Base-by-base conservation (phyloP, 2,329 filamentous ascomycete species). In the Alternaria alternata region DNA sequence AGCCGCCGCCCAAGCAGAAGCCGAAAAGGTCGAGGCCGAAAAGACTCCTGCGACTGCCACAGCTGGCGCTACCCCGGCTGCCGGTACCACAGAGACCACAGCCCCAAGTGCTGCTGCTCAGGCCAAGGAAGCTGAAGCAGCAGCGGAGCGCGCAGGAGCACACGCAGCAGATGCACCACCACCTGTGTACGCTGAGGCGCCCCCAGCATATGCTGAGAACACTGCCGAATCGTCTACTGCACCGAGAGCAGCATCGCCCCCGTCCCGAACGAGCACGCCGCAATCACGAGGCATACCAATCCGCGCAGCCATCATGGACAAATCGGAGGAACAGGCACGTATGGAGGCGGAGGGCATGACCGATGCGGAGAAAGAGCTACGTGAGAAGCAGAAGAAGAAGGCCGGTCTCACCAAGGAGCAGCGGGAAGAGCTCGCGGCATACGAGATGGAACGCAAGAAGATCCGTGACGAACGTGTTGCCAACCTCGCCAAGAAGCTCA, bases 391-490 rank as follows among this genome's bases (percentile, higher is more conserved):
- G 78, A 95, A 96, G 86, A 96, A 94, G 83, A 96, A 95, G 85
- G 89, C 87, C 11, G 91, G 90, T 0, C 81, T 99, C 58, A 89
- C 88, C 61, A 96, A 95, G 81, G 95, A 98, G 79, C 95, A 99
- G 81, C 89, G 92, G 32, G 95, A 98, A 73, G 92, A 97, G 75
- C 85, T 99, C 32, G 89, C 89, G 4, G 94, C 92, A 3, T 94
- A 93, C 73, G 95, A 99, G 76, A 85, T 88, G 67, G 94, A 99
- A 83, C 89, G 95, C 22, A 88, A 89, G 62, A 87, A 86, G 68
- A 88, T 96, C 64, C 91, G 95, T 43, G 89, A 97, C 75, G 93
- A 99, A 80, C 92, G 95, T 62, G 92, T 99, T 26, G 88, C 93
- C 61, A 95, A 88, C 7, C 86, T 99, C 16, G 85, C 89, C 12